Evolutionary conservation across 352 stramenopile species (phyloP).

Genomic region (Phytophthora quininea): DNA sequence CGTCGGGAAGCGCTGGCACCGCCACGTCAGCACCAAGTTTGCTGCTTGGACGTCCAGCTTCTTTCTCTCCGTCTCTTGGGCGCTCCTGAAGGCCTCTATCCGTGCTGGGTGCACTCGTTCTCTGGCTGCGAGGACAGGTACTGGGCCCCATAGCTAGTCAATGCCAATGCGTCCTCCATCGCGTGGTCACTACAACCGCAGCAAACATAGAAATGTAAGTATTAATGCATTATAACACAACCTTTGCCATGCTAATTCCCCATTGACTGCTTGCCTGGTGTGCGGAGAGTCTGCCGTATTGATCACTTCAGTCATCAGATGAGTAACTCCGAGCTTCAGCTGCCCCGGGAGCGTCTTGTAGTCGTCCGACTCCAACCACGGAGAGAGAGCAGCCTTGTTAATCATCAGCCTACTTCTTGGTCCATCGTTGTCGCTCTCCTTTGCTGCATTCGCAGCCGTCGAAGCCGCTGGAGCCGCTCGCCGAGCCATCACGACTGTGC

Average conservation of each 20-base stretch:
- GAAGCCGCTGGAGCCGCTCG: not conserved
- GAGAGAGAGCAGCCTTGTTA: conserved; percentile 2
- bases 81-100: conserved; percentile 7
- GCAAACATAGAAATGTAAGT: conserved; percentile 1
- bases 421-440: conserved; percentile 12
- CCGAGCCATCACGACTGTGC: conserved; percentile 18
- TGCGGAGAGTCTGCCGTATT: conserved; percentile 43
- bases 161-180: conserved; percentile 53
- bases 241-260: too few relatives aligned
- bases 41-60: conserved; percentile 28
- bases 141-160: conserved; percentile 51
- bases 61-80: conserved; percentile 15
- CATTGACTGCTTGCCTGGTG: conserved; percentile 23
- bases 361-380: conserved; percentile 27
- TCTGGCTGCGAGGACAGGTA: conserved; percentile 39
- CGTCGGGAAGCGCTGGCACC: conserved; percentile 55
- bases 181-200: conserved; percentile 21
- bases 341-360: conserved; percentile 31
- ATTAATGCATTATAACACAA: conserved; percentile 5
- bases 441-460: conserved; percentile 1
- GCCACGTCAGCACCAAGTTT: conserved; percentile 40
- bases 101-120: conserved; percentile 18
- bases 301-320: conserved; percentile 33
- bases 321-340: conserved; percentile 38
- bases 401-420: conserved; percentile 17